A percentile compares a stretch with the other conserved stretches of the same genome.
phyloP scores from a whole-genome alignment of 1,284 basidiomycete species.

The Leucoagaricus sp. region DNA sequence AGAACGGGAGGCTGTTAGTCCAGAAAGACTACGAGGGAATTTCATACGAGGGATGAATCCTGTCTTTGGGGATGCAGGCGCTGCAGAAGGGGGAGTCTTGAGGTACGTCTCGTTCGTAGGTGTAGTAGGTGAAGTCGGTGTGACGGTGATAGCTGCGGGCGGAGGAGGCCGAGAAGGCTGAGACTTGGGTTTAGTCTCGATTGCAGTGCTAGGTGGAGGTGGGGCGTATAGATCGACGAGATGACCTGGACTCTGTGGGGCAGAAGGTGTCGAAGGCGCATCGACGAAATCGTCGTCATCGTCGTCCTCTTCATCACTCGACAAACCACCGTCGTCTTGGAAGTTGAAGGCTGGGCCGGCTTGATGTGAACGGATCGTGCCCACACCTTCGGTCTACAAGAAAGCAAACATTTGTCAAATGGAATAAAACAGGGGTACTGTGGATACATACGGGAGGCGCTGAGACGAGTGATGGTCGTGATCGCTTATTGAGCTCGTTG shows the following conservation, averaged over 20 bases:
- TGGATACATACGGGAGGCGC: conserved; percentile 75
- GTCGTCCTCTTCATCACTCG: conserved; percentile 37
- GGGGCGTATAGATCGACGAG: conserved; percentile 19
- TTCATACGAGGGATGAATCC: conserved; percentile 22
- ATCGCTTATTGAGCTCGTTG: conserved; percentile 63
- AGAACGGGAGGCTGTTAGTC: conserved; percentile 13
- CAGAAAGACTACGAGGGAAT: conserved; percentile 18
- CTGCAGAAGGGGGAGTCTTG: conserved; percentile 8
- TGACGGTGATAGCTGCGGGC: conserved; percentile 1
- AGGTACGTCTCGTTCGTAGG: not conserved
- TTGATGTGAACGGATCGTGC: conserved; percentile 76
- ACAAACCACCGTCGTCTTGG: conserved; percentile 80
- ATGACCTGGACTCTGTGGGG: conserved; percentile 10
- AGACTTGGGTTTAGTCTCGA: conserved; percentile 7
- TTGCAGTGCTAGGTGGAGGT: conserved; percentile 19
- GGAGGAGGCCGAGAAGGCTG: not conserved
- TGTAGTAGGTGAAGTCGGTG: conserved; percentile 8
- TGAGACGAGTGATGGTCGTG: conserved; percentile 67
- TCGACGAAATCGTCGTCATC: conserved; percentile 28
- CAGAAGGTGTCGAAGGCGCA: conserved; percentile 20
- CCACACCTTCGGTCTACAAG: conserved; percentile 82
- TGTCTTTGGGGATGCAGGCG: conserved; percentile 7
- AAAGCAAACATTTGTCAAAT: not conserved
- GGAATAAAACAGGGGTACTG: conserved; percentile 4
- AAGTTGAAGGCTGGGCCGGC: conserved; percentile 46